These are phyloP conservation scores for Naematelia encephala DNA, from an alignment of 768 basidiomycete species.

Conservation along the genomic window DNA sequence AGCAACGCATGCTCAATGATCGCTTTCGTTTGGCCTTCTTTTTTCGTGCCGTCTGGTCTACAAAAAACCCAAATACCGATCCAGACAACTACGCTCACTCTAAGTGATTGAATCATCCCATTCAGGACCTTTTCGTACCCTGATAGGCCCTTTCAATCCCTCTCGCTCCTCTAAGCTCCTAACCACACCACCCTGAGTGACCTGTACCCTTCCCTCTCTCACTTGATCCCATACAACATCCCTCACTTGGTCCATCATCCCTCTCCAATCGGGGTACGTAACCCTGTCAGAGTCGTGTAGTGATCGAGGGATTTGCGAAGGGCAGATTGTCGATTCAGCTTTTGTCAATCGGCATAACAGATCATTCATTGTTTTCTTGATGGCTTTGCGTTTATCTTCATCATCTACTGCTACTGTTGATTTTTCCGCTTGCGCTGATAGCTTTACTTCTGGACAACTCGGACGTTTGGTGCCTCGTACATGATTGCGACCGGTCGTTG, in stretches of 20 bases:
- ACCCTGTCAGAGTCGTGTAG: constrained; percentile 21
- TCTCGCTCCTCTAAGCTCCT: constrained; percentile 18
- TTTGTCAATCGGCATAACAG: constrained; percentile 17
- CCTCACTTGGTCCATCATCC: constrained; percentile 34
- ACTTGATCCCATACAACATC: constrained; percentile 36
- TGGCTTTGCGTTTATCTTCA: too few relatives aligned
- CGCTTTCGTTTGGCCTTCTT: too few relatives aligned
- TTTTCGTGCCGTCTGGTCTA: too few relatives aligned
- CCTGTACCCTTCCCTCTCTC: constrained; percentile 18
- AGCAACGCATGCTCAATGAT: too few relatives aligned
- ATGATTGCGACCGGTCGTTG: too few relatives aligned
- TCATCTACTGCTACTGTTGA: too few relatives aligned
- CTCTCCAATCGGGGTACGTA: constrained; percentile 34
- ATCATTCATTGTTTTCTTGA: constrained; percentile 12
- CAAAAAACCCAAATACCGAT: too few relatives aligned
- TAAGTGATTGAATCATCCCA: not conserved
- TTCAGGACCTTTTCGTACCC: constrained; percentile 24
- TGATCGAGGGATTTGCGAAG: constrained; percentile 35
- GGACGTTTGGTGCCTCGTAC: too few relatives aligned
- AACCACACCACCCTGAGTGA: constrained; percentile 35
- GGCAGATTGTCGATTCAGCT: constrained; percentile 30
- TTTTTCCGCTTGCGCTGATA: too few relatives aligned
- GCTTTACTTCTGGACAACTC: too few relatives aligned
- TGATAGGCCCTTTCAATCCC: constrained; percentile 37
- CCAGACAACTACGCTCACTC: too few relatives aligned